phyloP scores from a whole-genome alignment of 768 basidiomycete species.

The Russula virescens region DNA sequence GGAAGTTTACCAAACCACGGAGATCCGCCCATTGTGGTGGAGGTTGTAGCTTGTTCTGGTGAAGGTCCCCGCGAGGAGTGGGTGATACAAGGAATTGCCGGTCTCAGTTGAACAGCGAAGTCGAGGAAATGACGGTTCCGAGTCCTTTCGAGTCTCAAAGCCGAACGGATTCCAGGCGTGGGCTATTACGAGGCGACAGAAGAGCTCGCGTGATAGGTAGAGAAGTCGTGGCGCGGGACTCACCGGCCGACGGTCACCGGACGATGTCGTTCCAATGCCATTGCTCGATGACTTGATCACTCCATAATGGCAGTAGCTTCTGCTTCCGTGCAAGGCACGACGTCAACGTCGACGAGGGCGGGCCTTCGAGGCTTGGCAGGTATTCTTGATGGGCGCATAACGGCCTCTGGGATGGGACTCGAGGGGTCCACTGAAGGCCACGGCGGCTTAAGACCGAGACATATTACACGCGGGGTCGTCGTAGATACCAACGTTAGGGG shows the following conservation, averaged over 20 bases:
- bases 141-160: neutral
- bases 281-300: neutral
- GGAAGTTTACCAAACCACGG: neutral
- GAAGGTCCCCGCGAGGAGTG: neutral
- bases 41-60: neutral
- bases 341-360: neutral
- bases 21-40: neutral
- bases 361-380: neutral
- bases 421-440: neutral
- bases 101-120: neutral
- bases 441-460: neutral
- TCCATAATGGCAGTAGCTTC: neutral
- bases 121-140: neutral
- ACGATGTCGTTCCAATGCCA: neutral
- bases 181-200: neutral
- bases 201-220: neutral
- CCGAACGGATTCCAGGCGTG: too few species aligned
- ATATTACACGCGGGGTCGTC: neutral
- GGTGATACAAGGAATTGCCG: neutral
- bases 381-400: neutral
- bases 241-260: slow-evolving; percentile 6
- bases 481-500: neutral
- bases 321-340: neutral
- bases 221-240: slow-evolving; percentile 5
- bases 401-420: neutral